Evolutionary conservation across 352 stramenopile genomes (phyloP).

Genomic region (Globisporangium recalcitrans): DNA sequence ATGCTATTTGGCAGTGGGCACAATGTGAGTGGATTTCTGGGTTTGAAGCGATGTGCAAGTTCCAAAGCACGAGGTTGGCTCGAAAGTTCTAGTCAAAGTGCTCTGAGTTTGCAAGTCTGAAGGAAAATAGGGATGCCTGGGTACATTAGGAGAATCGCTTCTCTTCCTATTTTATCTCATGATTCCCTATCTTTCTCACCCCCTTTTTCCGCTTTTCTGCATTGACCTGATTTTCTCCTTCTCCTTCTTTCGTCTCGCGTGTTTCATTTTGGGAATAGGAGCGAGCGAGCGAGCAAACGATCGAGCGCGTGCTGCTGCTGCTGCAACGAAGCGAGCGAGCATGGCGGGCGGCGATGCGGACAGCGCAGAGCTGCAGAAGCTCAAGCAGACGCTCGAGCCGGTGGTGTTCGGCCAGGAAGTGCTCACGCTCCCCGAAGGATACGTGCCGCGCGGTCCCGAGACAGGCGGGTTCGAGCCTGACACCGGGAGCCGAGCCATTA

Average conservation of each 20-base stretch:
- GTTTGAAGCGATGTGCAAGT: too few relatives aligned
- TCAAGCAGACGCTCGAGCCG: slow-evolving; percentile 55
- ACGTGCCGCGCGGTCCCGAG: slow-evolving; percentile 64
- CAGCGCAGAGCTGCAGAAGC: slow-evolving; percentile 54
- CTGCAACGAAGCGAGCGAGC: neutral
- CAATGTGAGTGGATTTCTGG: too few relatives aligned
- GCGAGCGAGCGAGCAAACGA: neutral
- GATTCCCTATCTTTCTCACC: neutral
- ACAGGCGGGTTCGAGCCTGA: slow-evolving; percentile 58
- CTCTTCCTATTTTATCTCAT: too few relatives aligned
- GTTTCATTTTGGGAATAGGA: neutral
- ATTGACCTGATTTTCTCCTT: neutral
- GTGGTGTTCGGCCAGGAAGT: slow-evolving; percentile 47
- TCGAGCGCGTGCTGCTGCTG: neutral
- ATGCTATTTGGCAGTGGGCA: too few relatives aligned
- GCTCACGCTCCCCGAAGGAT: slow-evolving; percentile 51
- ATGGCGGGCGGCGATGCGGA: slow-evolving; percentile 24
- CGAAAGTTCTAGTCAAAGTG: too few relatives aligned
- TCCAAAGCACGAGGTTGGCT: too few relatives aligned
- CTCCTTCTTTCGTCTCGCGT: neutral
- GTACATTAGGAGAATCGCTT: too few relatives aligned
- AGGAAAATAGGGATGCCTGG: too few relatives aligned
- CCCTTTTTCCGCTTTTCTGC: neutral
- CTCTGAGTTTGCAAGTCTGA: too few relatives aligned
- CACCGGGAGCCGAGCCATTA: slow-evolving; percentile 13